Evolutionary conservation across 2,329 filamentous ascomycete species (phyloP).

Genomic region (Tolypocladium amazonense): DNA sequence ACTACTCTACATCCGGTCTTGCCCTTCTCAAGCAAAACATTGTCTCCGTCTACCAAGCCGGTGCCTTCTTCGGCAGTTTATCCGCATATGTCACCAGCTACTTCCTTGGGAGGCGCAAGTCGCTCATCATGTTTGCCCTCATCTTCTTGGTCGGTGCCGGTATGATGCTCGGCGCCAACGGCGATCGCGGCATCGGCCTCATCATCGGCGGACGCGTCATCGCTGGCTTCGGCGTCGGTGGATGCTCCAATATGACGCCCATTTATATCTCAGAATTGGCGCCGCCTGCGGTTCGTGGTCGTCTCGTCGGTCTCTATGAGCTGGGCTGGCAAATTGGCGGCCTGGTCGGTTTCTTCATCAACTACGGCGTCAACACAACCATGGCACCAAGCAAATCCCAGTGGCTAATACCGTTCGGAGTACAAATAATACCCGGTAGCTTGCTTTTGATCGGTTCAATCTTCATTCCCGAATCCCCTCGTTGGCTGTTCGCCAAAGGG

Average conservation of each 20-base stretch:
- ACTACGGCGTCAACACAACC: constrained; percentile 48
- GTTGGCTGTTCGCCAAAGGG: constrained; percentile 58
- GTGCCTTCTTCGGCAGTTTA: constrained; percentile 12
- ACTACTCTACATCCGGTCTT: constrained; percentile 34
- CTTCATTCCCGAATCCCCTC: constrained; percentile 54
- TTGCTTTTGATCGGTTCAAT: constrained; percentile 48
- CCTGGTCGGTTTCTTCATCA: constrained; percentile 17
- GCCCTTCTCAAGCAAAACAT: constrained; percentile 62
- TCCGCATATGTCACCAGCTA: constrained; percentile 9
- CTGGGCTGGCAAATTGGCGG: constrained; percentile 11
- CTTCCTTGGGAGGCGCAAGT: constrained; percentile 8
- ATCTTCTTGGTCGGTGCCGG: constrained; percentile 10
- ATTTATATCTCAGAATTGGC: constrained; percentile 12
- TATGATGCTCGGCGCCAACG: constrained; percentile 36
- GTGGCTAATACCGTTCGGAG: constrained; percentile 55
- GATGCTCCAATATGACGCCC: constrained; percentile 12
- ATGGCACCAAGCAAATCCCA: constrained; percentile 36
- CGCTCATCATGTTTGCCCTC: constrained; percentile 8
- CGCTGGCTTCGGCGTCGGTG: constrained; percentile 13
- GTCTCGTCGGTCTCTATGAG: constrained; percentile 11
- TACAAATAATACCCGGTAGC: constrained; percentile 58
- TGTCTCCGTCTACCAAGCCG: constrained; percentile 62
- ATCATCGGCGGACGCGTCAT: constrained; percentile 12
- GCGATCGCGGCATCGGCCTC: constrained; percentile 12
- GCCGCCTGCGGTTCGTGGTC: constrained; percentile 9